A percentile compares a stretch with the other conserved stretches of the same genome.
Evolutionary conservation across 352 stramenopile species (phyloP).

Genomic region (Pythium volutum): DNA sequence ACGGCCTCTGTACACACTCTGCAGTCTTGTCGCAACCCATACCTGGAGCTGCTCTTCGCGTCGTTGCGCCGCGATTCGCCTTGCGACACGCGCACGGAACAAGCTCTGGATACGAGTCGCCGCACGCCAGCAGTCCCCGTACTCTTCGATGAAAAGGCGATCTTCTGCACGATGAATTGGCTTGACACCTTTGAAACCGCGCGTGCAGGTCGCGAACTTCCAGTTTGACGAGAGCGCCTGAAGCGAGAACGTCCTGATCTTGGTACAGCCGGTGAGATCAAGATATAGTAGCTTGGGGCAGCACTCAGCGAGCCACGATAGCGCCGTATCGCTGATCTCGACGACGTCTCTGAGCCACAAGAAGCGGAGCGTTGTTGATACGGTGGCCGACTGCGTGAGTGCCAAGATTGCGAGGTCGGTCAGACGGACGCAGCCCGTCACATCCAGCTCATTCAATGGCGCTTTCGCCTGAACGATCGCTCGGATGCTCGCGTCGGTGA

Average conservation of each 20-base stretch:
- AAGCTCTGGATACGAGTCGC: constrained; percentile 66
- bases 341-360: constrained; percentile 65
- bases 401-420: constrained; percentile 79
- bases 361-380: constrained; percentile 41
- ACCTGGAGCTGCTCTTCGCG: constrained; percentile 47
- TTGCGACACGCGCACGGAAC: constrained; percentile 53
- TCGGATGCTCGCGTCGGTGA: constrained; percentile 46
- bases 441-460: constrained; percentile 72
- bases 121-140: constrained; percentile 69
- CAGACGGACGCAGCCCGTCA: constrained; percentile 67
- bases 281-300: constrained; percentile 57
- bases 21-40: constrained; percentile 56
- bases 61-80: constrained; percentile 34
- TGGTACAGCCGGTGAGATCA: constrained; percentile 53
- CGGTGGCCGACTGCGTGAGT: constrained; percentile 43
- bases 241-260: constrained; percentile 49
- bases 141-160: constrained; percentile 83
- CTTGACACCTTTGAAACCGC: constrained; percentile 70
- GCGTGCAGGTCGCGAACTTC: constrained; percentile 52
- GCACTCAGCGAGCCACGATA: constrained; percentile 88
- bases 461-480: constrained; percentile 44
- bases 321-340: constrained; percentile 64
- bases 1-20: constrained; percentile 63
- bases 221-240: constrained; percentile 53
- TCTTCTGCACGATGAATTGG: constrained; percentile 75